Evolutionary conservation across 176 grass and related monocot genomes (phyloP), one percentile per base, ranked within the genome.

Genomic region (Oryza glumipatula): DNA sequence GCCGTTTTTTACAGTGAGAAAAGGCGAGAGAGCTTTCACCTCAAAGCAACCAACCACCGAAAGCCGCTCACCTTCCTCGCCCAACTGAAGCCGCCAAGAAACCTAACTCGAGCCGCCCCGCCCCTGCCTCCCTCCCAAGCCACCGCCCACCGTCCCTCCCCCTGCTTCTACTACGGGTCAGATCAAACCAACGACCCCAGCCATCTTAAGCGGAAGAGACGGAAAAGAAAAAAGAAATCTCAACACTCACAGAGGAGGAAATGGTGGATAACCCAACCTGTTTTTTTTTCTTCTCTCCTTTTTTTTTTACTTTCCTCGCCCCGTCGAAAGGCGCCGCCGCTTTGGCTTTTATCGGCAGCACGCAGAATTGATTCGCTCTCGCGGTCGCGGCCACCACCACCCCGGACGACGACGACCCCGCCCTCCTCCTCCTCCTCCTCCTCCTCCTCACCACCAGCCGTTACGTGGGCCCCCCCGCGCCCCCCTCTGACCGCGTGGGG

Each of bases 331-430:
- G 48, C 73, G 67, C 21, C 56, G 21, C 56, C 7, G 56, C 56
- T 61, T 61, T 61, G 56, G 56, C 58, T 63, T 63, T 63, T 63
- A 63, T 41, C 79, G 28, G 48, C 75, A 9, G 86, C 80, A 83
- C 80, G 73, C 68, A 84, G 89, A 70, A 87, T 90, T 75, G 84
- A 87, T 90, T 83, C 80, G 26, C 71, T 65, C 30, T 32, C 30
- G 30, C 30, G 30, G 30, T 32, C 63, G 81, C 77, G 43, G 43
- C 68, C 16, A 52, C 54, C 54, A n/a, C 21, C 19, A n/a, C 54
- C 58, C 58, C 39, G 7, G 39, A 41, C 17, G 79, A 76, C 78
- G 86, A 58, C 38, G 66, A 49, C 51, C 67, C 66, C 19, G 35
- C 48, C 47, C 63, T 47, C 41, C 14, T 65, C 54, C 14, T 65